phyloP scores from a whole-genome alignment of 1,284 basidiomycete genomes.

The Neolentinus lepideus region DNA sequence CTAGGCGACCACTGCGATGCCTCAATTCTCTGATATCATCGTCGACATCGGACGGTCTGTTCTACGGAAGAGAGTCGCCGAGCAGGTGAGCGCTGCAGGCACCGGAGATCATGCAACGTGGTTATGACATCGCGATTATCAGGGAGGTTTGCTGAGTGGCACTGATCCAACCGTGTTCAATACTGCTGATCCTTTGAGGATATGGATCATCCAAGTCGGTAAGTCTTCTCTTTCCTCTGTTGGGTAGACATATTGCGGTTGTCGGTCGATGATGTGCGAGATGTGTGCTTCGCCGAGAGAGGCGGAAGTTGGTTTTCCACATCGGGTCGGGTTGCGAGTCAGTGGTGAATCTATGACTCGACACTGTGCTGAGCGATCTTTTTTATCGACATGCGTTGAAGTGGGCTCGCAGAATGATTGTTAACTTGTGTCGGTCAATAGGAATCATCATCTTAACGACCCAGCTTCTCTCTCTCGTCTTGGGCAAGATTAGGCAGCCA shows the following conservation, averaged over 20 bases:
- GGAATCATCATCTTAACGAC: constrained; percentile 78
- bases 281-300: background rate
- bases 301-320: too few relatives aligned
- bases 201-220: constrained; percentile 91
- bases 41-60: background rate
- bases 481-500: constrained; percentile 77
- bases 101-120: background rate
- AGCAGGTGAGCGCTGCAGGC: background rate
- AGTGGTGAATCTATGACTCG: too few relatives aligned
- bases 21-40: background rate
- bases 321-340: too few relatives aligned
- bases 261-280: background rate
- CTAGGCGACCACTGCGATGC: background rate
- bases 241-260: background rate
- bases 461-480: constrained; percentile 62
- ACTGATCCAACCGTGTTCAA: constrained; percentile 67
- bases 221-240: constrained; percentile 16
- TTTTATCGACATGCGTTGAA: background rate
- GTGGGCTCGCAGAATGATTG: background rate
- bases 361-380: background rate
- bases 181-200: constrained; percentile 64
- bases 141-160: constrained; percentile 70
- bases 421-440: constrained; percentile 15
- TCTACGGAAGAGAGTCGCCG: background rate
- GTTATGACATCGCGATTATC: background rate